These are phyloP conservation scores for Parastagonospora nodorum DNA, from an alignment of 2,329 filamentous ascomycete genomes.

Conservation along the genomic window DNA sequence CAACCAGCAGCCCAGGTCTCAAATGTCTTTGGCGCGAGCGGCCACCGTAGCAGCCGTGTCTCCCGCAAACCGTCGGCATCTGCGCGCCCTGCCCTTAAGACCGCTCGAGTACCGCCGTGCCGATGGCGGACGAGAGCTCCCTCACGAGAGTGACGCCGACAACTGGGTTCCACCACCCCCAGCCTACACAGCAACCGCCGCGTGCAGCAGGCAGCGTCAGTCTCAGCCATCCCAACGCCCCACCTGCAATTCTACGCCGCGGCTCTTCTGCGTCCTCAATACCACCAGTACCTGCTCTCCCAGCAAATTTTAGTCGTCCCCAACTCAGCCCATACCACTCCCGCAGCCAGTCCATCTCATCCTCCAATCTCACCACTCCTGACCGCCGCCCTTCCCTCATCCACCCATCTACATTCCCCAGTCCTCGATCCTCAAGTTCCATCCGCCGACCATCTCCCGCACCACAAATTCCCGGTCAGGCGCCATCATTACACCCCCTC, in stretches of 20 bases:
- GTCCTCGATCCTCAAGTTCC: conserved; percentile 25
- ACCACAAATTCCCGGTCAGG: conserved; percentile 8
- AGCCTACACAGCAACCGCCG: conserved; percentile 71
- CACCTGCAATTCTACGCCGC: conserved; percentile 26
- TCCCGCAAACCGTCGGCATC: conserved; percentile 70
- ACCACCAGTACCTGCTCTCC: conserved; percentile 31
- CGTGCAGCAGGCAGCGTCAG: conserved; percentile 46
- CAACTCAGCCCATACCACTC: conserved; percentile 28
- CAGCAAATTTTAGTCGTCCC: conserved; percentile 24
- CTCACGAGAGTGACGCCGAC: conserved; percentile 85
- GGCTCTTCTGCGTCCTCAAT: conserved; percentile 12
- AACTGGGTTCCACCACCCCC: conserved; percentile 88
- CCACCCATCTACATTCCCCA: conserved; percentile 42
- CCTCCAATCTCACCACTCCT: conserved; percentile 26
- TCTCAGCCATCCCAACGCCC: conserved; percentile 40
- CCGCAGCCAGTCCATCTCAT: conserved; percentile 27
- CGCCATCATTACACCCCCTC: background rate
- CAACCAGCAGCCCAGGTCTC: conserved; percentile 47
- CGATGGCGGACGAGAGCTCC: conserved; percentile 72
- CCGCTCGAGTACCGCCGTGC: conserved; percentile 69
- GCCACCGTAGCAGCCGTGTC: conserved; percentile 65
- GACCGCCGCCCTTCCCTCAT: conserved; percentile 35
- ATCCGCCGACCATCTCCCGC: conserved; percentile 25
- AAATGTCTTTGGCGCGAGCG: conserved; percentile 46
- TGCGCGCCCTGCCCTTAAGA: conserved; percentile 61